Base-by-base conservation (phyloP, 495 filamentous ascomycete genomes). In the Aspergillus sparsus region DNA sequence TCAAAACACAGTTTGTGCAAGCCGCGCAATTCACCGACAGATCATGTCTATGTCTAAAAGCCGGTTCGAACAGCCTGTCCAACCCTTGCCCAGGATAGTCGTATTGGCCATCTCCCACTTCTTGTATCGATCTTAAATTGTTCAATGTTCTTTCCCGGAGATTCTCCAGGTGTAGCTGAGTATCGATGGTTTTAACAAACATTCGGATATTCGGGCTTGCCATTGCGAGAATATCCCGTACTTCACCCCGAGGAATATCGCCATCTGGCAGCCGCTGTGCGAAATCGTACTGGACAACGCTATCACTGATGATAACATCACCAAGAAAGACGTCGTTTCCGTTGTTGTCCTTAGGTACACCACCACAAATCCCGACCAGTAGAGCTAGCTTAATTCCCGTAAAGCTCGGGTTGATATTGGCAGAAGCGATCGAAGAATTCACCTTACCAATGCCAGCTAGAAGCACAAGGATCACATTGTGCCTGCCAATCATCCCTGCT, bases 321-420 rank as follows among this genome's bases (percentile, higher is more conserved):
- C 50, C 50, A 5, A 53, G 33, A 11, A 37, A 18, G 8, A 53
- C 39, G 21, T 27, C 21, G 5, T 5, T 37, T 8, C n/a, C 32
- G 9, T 8, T 4, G 33, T 9, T 12, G 13, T 7, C 33, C 13
- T 4, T 16, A 0, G 32, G 50, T 1, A 37, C 32, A 37, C 10
- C 50, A 10, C 50, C 50, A 6, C 50, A 53, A 35, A 53, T 18
- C 2, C 50, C 50, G 5, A 53, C 50, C 5, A 53, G 32, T 4
- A 53, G 13, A 2, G 12, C 50, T 5, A 53, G 33, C 9, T 16
- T 5, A 15, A 53, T 36, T 6, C n/a, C 21, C 6, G 9, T 3
- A 13, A n/a, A 53, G 32, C 11, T 53, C 13, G 6, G 13, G 6
- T 9, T 6, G 10, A 36, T 5, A 18, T 16, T 37, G 11, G 31